Percentiles rank a stretch among this genome's conserved stretches.
phyloP scores from a whole-genome alignment of 805 yeast species.

The Metschnikowia borealis region DNA sequence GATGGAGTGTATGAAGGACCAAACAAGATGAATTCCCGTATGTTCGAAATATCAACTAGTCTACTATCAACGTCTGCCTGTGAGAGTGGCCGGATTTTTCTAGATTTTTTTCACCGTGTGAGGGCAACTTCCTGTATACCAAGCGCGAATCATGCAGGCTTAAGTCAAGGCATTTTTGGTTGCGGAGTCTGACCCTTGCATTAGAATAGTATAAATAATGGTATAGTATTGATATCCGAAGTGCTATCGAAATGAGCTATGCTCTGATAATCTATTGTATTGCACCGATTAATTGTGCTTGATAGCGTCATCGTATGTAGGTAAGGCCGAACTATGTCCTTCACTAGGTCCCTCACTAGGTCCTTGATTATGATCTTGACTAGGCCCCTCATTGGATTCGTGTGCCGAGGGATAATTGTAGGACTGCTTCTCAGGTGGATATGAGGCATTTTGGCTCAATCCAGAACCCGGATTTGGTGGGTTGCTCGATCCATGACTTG shows the following conservation, averaged over 20 bases:
- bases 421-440: constrained; percentile 3
- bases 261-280: too few relatives aligned
- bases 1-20: not conserved
- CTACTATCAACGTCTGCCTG: not conserved
- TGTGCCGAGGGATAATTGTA: not conserved
- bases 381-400: not conserved
- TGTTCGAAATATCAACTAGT: constrained; percentile 1
- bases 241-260: too few relatives aligned
- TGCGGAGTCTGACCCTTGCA: not conserved
- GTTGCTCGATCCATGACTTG: not conserved
- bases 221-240: not conserved
- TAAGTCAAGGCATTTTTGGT: not conserved
- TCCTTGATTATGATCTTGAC: not conserved
- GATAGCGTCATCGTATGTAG: constrained; percentile 1
- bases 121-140: constrained; percentile 4
- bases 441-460: constrained; percentile 9
- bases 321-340: not conserved
- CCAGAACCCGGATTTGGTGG: not conserved
- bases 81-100: constrained; percentile 3
- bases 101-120: constrained; percentile 4
- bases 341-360: not conserved
- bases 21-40: not conserved
- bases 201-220: too few relatives aligned
- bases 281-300: not conserved
- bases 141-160: not conserved